phyloP scores from a whole-genome alignment of 352 stramenopile genomes.

The Pythium phragmitis region DNA sequence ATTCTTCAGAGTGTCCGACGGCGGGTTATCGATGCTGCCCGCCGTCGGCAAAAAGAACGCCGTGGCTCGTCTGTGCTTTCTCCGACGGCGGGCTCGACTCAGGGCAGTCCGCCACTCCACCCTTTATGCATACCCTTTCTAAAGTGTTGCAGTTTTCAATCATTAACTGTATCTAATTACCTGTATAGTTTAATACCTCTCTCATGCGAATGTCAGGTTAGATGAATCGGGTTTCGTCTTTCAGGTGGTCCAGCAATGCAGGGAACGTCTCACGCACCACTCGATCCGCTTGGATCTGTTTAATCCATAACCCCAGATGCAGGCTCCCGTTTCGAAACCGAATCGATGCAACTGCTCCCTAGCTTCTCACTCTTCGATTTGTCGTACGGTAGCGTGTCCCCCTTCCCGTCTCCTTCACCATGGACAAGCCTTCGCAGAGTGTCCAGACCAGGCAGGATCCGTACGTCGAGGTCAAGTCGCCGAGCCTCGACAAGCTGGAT shows the following conservation, averaged over 20 bases:
- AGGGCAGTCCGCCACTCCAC: neutral
- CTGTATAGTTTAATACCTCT: neutral
- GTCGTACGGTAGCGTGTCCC: neutral
- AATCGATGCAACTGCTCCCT: too few species aligned
- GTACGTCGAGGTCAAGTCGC: slow-evolving; percentile 18
- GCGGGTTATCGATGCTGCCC: neutral
- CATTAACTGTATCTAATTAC: neutral
- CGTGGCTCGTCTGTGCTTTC: neutral
- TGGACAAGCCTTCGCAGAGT: neutral
- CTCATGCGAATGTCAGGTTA: neutral
- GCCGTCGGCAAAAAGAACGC: neutral
- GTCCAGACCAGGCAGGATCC: slow-evolving; percentile 2
- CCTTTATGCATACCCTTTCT: neutral
- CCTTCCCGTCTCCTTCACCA: neutral
- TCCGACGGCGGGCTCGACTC: neutral
- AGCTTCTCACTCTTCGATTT: neutral
- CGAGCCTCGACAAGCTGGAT: neutral
- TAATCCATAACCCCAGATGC: too few species aligned
- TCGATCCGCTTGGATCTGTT: too few species aligned
- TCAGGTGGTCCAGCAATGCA: too few species aligned
- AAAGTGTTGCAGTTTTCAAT: neutral
- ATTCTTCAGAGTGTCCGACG: too few species aligned
- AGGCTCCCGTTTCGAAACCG: too few species aligned
- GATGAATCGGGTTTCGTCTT: too few species aligned
- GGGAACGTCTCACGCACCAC: too few species aligned